phyloP scores from a whole-genome alignment of 768 basidiomycete genomes.

The Pleurotus sapidus region DNA sequence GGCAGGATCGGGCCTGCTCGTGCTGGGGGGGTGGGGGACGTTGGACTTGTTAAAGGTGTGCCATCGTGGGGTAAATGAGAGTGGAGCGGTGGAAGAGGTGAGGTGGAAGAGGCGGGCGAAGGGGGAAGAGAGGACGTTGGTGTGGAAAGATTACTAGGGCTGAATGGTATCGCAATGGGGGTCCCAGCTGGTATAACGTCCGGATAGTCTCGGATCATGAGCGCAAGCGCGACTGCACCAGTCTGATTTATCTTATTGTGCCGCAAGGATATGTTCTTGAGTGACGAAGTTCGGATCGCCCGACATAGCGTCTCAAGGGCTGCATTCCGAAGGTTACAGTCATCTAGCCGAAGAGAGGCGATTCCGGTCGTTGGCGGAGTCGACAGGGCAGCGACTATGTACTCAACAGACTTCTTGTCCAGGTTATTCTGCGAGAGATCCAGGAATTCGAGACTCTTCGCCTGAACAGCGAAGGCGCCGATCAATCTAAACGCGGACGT shows the following conservation, averaged over 20 bases:
- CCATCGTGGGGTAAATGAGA: conserved; percentile 30
- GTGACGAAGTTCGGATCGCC: conserved; percentile 75
- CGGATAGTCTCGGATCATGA: conserved; percentile 97
- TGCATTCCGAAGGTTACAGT: conserved; percentile 71
- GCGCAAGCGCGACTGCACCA: conserved; percentile 87
- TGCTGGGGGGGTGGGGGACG: conserved; percentile 26
- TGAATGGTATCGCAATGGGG: conserved; percentile 26
- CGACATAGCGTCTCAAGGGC: conserved; percentile 86
- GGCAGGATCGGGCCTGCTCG: conserved; percentile 30
- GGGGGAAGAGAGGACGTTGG: conserved; percentile 33
- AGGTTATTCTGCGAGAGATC: conserved; percentile 85
- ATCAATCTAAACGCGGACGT: conserved; percentile 72
- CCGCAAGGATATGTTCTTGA: conserved; percentile 88
- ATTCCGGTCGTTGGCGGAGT: conserved; percentile 54
- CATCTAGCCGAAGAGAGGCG: conserved; percentile 83
- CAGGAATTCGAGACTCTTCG: conserved; percentile 76
- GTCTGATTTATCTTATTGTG: conserved; percentile 83
- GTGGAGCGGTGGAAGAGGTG: conserved; percentile 24
- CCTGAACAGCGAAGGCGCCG: conserved; percentile 78
- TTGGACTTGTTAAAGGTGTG: conserved; percentile 25
- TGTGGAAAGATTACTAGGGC: conserved; percentile 17
- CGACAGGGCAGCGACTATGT: conserved; percentile 67
- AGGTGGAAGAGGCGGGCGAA: conserved; percentile 32
- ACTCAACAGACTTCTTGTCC: conserved; percentile 84
- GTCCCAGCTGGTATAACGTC: conserved; percentile 54